These are phyloP conservation scores for Fomitopsis pulvina DNA, from an alignment of 768 basidiomycete genomes.

Conservation along the genomic window DNA sequence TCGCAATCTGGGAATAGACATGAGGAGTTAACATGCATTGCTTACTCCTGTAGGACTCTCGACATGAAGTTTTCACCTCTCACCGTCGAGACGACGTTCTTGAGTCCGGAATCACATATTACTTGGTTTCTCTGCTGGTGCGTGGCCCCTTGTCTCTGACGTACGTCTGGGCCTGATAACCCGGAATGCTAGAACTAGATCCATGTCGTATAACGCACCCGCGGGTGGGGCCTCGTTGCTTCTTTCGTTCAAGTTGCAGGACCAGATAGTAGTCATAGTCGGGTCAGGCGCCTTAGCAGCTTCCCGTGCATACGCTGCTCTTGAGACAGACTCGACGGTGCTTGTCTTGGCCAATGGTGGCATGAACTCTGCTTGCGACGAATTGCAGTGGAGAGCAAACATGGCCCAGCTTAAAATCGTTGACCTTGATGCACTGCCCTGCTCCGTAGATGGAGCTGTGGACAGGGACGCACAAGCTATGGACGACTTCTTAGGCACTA, in stretches of 20 bases:
- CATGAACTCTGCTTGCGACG: constrained; percentile 49
- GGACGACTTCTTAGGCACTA: constrained; percentile 37
- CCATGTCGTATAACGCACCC: constrained; percentile 24
- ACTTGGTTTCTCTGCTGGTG: too few relatives aligned
- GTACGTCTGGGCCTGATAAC: too few relatives aligned
- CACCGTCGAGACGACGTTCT: too few relatives aligned
- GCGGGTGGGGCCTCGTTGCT: constrained; percentile 67
- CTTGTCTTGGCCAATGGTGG: constrained; percentile 54
- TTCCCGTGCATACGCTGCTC: constrained; percentile 70
- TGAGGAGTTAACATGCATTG: too few relatives aligned
- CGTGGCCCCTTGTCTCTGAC: too few relatives aligned
- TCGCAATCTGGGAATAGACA: not conserved
- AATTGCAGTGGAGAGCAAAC: constrained; percentile 58
- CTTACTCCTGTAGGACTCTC: too few relatives aligned
- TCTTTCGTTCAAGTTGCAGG: constrained; percentile 61
- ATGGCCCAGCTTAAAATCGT: constrained; percentile 51
- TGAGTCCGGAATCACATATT: too few relatives aligned
- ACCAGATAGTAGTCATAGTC: constrained; percentile 57
- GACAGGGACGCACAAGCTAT: constrained; percentile 39
- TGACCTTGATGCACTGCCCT: constrained; percentile 45
- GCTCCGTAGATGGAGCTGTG: constrained; percentile 11
- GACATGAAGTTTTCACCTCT: too few relatives aligned
- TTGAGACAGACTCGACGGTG: constrained; percentile 75
- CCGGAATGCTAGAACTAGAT: too few relatives aligned
- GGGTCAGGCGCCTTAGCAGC: constrained; percentile 81